phyloP scores from a whole-genome alignment of 2,329 filamentous ascomycete species.

The Exophiala mesophila region DNA sequence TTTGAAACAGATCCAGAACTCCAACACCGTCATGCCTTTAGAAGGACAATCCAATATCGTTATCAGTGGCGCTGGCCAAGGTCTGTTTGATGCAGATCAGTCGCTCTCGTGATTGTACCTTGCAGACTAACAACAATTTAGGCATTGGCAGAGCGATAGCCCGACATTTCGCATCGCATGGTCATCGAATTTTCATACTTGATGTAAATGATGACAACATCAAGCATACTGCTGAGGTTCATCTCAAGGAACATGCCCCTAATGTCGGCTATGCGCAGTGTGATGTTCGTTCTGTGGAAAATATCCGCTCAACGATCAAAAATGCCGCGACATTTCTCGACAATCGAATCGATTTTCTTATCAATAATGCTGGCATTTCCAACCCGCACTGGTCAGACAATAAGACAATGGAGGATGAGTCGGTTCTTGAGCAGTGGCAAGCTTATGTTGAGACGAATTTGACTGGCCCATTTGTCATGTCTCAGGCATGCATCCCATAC shows the following conservation, averaged over 20 bases:
- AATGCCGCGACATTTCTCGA: constrained; percentile 35
- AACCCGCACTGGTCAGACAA: constrained; percentile 39
- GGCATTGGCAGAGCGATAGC: constrained; percentile 45
- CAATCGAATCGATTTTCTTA: constrained; percentile 36
- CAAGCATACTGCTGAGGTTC: constrained; percentile 32
- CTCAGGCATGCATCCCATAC: constrained; percentile 44
- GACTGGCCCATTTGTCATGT: constrained; percentile 43
- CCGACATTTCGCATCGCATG: constrained; percentile 38
- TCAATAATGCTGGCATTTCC: constrained; percentile 39
- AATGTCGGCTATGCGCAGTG: constrained; percentile 37
- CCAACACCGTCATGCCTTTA: not conserved
- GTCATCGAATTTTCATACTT: constrained; percentile 44
- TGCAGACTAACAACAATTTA: not conserved
- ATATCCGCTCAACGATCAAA: constrained; percentile 35
- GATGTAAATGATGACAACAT: constrained; percentile 42
- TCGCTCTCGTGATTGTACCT: not conserved
- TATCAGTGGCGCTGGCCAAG: constrained; percentile 21
- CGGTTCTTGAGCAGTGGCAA: constrained; percentile 42
- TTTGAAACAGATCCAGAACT: too few species aligned
- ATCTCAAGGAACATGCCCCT: constrained; percentile 29
- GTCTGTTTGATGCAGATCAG: constrained; percentile 7
- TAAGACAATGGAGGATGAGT: constrained; percentile 43
- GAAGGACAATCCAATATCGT: constrained; percentile 8
- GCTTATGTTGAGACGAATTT: constrained; percentile 47
- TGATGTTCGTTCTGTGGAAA: constrained; percentile 37